A percentile compares a stretch with the other conserved stretches of the same genome.
Evolutionary conservation across 2,329 filamentous ascomycete species (phyloP).

Genomic region (Phymatotrichopsis omnivora): DNA sequence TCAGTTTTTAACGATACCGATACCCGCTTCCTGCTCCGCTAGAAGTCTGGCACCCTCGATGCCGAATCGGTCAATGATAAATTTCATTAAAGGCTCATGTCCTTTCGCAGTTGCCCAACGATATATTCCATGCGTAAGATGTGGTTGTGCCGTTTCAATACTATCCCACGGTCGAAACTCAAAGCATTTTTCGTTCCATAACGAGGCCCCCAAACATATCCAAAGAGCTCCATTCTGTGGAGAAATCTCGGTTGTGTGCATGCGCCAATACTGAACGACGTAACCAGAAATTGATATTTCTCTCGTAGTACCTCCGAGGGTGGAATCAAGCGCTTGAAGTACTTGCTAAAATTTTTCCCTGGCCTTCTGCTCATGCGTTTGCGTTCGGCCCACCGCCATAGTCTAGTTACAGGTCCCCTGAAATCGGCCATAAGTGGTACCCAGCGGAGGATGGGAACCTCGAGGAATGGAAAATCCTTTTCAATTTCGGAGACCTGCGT

Average conservation of each 20-base stretch:
- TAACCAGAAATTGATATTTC: slow-evolving; percentile 6
- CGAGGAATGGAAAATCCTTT: not conserved
- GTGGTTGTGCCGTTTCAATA: not conserved
- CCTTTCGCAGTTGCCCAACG: slow-evolving; percentile 3
- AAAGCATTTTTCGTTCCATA: not conserved
- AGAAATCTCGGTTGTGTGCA: slow-evolving; percentile 10
- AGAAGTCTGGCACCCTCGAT: too few species aligned
- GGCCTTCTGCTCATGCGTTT: too few species aligned
- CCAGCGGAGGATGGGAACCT: slow-evolving; percentile 1
- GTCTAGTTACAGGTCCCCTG: too few species aligned
- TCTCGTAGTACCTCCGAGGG: not conserved
- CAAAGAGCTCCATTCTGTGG: not conserved
- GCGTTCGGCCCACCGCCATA: too few species aligned
- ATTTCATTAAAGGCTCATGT: slow-evolving; percentile 1
- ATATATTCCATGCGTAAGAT: slow-evolving; percentile 3
- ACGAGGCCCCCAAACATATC: not conserved
- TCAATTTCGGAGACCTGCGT: not conserved
- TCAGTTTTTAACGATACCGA: too few species aligned
- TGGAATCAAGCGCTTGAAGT: not conserved
- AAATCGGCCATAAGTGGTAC: too few species aligned
- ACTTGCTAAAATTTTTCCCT: not conserved
- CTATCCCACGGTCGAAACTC: slow-evolving; percentile 8
- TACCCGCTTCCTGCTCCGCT: too few species aligned
- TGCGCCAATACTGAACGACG: slow-evolving; percentile 4
- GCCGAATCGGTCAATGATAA: too few species aligned